Evolutionary conservation across 2,329 filamentous ascomycete genomes (phyloP).

Genomic region (Volutella citrinella): DNA sequence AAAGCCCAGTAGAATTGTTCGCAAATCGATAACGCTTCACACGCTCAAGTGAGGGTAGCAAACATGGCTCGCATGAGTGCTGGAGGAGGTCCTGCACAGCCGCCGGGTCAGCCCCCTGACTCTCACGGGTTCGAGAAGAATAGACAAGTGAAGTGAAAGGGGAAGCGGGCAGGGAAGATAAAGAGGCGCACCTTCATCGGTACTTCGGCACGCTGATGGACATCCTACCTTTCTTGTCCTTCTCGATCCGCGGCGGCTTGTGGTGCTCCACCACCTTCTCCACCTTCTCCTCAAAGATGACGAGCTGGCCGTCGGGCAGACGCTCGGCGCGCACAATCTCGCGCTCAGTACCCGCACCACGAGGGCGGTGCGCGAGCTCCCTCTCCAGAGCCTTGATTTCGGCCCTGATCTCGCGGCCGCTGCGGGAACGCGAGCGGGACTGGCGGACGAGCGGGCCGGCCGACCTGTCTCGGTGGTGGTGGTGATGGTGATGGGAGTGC

Average conservation of each 20-base stretch:
- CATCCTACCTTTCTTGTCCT: conserved; percentile 96
- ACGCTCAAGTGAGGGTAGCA: conserved; percentile 60
- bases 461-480: conserved; percentile 25
- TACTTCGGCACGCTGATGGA: conserved; percentile 76
- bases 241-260: conserved; percentile 69
- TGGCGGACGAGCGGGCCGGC: conserved; percentile 36
- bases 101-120: conserved; percentile 29
- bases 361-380: conserved; percentile 34
- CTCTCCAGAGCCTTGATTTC: conserved; percentile 71
- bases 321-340: conserved; percentile 57
- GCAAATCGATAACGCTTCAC: no score
- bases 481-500: conserved; percentile 25
- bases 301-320: conserved; percentile 57
- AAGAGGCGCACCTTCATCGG: conserved; percentile 52
- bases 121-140: no score
- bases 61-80: conserved; percentile 67
- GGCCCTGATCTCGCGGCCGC: conserved; percentile 64
- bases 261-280: conserved; percentile 53
- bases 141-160: no score
- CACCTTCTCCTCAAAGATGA: conserved; percentile 60
- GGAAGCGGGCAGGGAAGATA: no score
- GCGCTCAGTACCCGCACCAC: conserved; percentile 39
- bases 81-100: conserved; percentile 57
- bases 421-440: conserved; percentile 39
- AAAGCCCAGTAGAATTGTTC: no score